phyloP scores from a whole-genome alignment of 345 rosid species.

The Murraya koenigii region DNA sequence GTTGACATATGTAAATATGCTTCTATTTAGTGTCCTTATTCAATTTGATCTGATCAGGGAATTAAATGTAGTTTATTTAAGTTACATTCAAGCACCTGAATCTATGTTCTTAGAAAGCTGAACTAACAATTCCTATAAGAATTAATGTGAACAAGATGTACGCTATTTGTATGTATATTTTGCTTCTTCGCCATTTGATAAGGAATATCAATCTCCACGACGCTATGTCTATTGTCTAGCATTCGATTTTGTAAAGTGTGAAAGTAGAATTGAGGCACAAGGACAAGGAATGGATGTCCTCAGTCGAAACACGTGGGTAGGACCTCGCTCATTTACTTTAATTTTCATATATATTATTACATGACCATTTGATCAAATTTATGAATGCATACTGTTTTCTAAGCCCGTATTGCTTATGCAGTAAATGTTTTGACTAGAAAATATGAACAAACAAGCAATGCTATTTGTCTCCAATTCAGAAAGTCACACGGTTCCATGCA shows the following conservation, averaged over 20 bases:
- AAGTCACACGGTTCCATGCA: conserved; percentile 8
- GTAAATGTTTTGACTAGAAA: not conserved
- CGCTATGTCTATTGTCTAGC: no score
- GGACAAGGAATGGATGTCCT: conserved; percentile 37
- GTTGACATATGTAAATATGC: no score
- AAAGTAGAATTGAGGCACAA: conserved; percentile 10
- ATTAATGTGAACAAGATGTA: no score
- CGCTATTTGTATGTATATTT: no score
- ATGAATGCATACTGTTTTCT: not conserved
- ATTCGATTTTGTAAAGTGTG: not conserved
- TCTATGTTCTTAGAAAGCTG: not conserved
- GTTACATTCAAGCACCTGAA: not conserved
- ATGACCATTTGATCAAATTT: not conserved
- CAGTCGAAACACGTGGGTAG: conserved; percentile 37
- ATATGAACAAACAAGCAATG: not conserved
- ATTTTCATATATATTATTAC: not conserved
- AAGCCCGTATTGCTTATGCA: not conserved
- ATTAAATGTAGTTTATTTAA: no score
- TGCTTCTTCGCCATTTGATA: no score
- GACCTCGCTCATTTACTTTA: conserved; percentile 11
- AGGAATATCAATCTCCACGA: no score
- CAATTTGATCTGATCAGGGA: no score
- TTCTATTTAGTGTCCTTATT: no score
- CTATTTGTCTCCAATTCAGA: conserved; percentile 3
- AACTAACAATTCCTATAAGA: no score